These are phyloP conservation scores for Corylus americana DNA, from an alignment of 306 rosid species.

Conservation along the genomic window DNA sequence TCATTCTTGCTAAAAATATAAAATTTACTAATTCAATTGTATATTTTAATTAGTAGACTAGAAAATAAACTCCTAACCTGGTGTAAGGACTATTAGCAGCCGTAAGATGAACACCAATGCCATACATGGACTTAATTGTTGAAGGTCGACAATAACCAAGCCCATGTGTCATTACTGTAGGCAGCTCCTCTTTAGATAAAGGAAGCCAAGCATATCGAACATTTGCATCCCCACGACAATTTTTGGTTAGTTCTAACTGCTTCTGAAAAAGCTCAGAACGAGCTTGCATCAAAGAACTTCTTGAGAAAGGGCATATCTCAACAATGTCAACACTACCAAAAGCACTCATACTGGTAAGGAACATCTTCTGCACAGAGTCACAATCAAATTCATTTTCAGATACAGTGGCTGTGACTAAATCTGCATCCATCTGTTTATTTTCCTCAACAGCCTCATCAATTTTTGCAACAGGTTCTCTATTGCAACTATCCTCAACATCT, in stretches of 20 bases:
- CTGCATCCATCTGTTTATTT: slow-evolving; percentile 32
- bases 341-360: slow-evolving; percentile 51
- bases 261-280: slow-evolving; percentile 70
- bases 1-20: not conserved
- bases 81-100: slow-evolving; percentile 46
- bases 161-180: slow-evolving; percentile 60
- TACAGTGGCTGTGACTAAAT: slow-evolving; percentile 36
- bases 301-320: slow-evolving; percentile 49
- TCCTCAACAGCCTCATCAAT: slow-evolving; percentile 41
- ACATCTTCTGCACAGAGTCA: slow-evolving; percentile 58
- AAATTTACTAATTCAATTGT: not conserved
- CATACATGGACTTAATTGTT: slow-evolving; percentile 47
- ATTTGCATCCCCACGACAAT: slow-evolving; percentile 63
- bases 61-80: slow-evolving; percentile 51
- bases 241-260: slow-evolving; percentile 70
- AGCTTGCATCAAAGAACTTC: slow-evolving; percentile 45
- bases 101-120: slow-evolving; percentile 71
- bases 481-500: slow-evolving; percentile 66
- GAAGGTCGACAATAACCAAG: slow-evolving; percentile 65
- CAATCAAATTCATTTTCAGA: slow-evolving; percentile 41
- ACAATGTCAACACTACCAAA: slow-evolving; percentile 40
- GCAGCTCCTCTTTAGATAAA: slow-evolving; percentile 54
- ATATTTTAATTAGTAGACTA: not conserved
- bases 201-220: slow-evolving; percentile 84
- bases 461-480: slow-evolving; percentile 32